Conservation (phyloP, 225 moss, liverwort and hornwort species). For the Marchantia polymorpha region DNA sequence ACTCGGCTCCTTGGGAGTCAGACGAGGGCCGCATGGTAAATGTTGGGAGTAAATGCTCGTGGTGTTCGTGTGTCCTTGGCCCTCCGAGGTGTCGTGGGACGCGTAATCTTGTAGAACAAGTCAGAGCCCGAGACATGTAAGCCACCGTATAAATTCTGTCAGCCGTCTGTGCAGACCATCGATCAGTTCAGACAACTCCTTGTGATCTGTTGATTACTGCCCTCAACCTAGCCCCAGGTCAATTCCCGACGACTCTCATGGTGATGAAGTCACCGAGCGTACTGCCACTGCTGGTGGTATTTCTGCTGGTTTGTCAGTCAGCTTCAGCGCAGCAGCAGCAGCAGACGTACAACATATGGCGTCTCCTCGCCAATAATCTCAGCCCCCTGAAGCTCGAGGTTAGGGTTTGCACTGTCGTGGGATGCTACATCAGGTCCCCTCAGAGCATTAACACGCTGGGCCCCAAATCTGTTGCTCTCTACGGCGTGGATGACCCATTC, state of each 20-base stretch:
- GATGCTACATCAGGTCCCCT: conserved; percentile 6
- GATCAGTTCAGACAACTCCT: no score
- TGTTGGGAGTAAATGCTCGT: no score
- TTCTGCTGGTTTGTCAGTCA: conserved; percentile 7
- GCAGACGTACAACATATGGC: conserved; percentile 12
- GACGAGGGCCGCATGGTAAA: no score
- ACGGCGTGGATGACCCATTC: conserved; percentile 8
- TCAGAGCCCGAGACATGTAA: background rate
- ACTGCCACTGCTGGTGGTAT: background rate
- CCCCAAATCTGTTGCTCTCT: conserved; percentile 6
- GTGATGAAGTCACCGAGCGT: background rate
- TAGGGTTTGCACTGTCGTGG: background rate
- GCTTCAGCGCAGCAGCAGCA: conserved; percentile 5
- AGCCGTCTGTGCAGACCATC: background rate
- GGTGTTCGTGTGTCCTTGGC: no score
- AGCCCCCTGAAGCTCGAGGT: conserved; percentile 16
- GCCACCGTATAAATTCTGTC: background rate
- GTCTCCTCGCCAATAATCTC: conserved; percentile 15
- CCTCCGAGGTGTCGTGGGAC: background rate
- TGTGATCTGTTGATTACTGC: background rate
- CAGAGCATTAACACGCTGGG: conserved; percentile 13
- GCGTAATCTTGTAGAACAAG: background rate
- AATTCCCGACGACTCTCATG: background rate
- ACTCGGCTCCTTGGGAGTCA: no score
- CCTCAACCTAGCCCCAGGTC: background rate